Evolutionary conservation across 2,329 filamentous ascomycete species (phyloP).

Genomic region (Microcera coccophila): DNA sequence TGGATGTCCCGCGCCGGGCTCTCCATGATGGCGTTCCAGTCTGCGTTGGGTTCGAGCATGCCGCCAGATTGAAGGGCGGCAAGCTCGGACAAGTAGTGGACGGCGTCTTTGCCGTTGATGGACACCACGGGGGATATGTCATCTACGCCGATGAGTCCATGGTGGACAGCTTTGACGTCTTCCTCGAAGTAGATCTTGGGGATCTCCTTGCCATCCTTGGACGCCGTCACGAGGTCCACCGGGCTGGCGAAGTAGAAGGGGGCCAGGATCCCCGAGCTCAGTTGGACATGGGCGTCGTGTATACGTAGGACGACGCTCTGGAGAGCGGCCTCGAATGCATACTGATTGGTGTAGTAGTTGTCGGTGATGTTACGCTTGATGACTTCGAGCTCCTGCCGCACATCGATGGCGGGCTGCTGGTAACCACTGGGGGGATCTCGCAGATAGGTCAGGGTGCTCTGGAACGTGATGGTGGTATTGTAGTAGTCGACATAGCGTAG

Average conservation of each 20-base stretch:
- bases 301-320: slow-evolving; percentile 1
- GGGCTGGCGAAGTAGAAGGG: slow-evolving; percentile 3
- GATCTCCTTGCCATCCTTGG: slow-evolving; percentile 2
- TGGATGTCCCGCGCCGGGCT: background rate
- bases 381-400: background rate
- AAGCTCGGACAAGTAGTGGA: background rate
- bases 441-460: slow-evolving; percentile 4
- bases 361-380: background rate
- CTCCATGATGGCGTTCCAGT: slow-evolving; percentile 3
- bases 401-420: slow-evolving; percentile 3
- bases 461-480: slow-evolving; percentile 4
- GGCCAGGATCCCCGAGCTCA: background rate
- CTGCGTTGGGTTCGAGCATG: slow-evolving; percentile 3
- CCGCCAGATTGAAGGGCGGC: slow-evolving; percentile 1
- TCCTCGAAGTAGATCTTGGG: slow-evolving; percentile 1
- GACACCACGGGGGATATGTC: slow-evolving; percentile 2
- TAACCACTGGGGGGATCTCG: background rate
- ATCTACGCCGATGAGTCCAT: background rate
- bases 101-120: slow-evolving; percentile 1
- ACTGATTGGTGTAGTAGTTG: background rate
- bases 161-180: background rate
- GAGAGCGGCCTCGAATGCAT: slow-evolving; percentile 2
- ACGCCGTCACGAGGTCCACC: background rate
- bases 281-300: slow-evolving; percentile 2
- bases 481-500: slow-evolving; percentile 3